phyloP scores from a whole-genome alignment of 306 rosid genomes.

The Argentina anserina region DNA sequence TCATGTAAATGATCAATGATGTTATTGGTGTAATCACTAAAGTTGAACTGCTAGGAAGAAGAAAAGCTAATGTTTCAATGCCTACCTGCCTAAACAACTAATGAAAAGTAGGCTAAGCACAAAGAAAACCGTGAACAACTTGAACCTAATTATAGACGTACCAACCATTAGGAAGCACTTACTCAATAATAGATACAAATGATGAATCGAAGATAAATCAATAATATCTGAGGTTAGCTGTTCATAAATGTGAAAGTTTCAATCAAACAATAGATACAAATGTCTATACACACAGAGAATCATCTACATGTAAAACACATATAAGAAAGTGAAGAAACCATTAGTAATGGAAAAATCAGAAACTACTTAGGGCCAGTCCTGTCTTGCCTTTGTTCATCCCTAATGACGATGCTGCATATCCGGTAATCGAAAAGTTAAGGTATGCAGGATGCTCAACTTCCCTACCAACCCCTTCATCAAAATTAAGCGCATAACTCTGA shows the following conservation, averaged over 20 bases:
- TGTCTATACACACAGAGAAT: neutral
- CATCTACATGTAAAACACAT: neutral
- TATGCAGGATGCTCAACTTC: neutral
- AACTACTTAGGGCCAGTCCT: neutral
- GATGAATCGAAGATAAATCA: neutral
- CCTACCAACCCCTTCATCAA: constrained; percentile 31
- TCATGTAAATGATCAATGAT: no score
- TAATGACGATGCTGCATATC: constrained; percentile 11
- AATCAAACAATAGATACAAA: constrained; percentile 1
- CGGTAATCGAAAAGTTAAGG: constrained; percentile 21
- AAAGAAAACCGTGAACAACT: neutral
- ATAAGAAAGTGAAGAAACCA: neutral
- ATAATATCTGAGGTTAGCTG: neutral
- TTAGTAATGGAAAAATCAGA: neutral
- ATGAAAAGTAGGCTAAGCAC: neutral
- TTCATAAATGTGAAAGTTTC: neutral
- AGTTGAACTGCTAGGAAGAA: neutral
- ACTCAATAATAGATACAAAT: no score
- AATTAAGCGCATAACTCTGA: constrained; percentile 47
- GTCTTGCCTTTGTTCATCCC: constrained; percentile 11
- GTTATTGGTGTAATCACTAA: neutral
- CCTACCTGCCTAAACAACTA: neutral
- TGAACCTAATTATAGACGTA: neutral
- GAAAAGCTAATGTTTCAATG: neutral
- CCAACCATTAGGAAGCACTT: no score